Conservation (phyloP, 2,329 filamentous ascomycete species). For the Aphanocladium album region DNA sequence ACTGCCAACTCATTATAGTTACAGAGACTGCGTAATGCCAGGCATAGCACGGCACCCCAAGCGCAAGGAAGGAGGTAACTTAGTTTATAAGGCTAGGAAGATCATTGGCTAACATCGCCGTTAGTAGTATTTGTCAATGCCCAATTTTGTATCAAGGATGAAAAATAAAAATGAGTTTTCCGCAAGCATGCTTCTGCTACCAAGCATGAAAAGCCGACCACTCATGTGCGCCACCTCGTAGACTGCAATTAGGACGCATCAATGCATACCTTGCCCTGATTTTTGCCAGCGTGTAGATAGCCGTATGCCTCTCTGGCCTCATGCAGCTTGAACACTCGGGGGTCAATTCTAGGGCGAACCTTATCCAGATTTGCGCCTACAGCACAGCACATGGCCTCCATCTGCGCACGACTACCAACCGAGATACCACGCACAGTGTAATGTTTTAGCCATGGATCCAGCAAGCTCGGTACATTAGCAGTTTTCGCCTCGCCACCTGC, state of each 20-base stretch:
- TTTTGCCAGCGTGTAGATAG: conserved; percentile 17
- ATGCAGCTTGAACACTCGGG: conserved; percentile 34
- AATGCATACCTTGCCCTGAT: not conserved
- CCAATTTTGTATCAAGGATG: too few species aligned
- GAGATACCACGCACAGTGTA: conserved; percentile 34
- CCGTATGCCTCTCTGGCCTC: conserved; percentile 30
- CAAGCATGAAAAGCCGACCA: too few species aligned
- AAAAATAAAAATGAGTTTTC: too few species aligned
- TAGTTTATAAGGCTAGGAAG: too few species aligned
- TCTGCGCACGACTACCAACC: conserved; percentile 33
- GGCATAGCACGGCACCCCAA: too few species aligned
- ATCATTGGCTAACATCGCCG: too few species aligned
- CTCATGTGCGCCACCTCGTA: too few species aligned
- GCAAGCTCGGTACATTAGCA: conserved; percentile 16
- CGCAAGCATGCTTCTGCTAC: too few species aligned
- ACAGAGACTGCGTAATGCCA: too few species aligned
- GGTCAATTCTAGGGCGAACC: conserved; percentile 37
- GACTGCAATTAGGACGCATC: not conserved
- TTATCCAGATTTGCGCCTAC: conserved; percentile 38
- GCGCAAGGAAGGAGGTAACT: too few species aligned
- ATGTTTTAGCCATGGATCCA: conserved; percentile 14
- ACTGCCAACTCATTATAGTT: too few species aligned
- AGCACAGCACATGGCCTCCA: conserved; percentile 40
- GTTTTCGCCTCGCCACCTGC: conserved; percentile 17
- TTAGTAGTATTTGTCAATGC: too few species aligned